Evolutionary conservation across 768 basidiomycete genomes (phyloP).

Genomic region (Pilatotrama ljubarskyi): DNA sequence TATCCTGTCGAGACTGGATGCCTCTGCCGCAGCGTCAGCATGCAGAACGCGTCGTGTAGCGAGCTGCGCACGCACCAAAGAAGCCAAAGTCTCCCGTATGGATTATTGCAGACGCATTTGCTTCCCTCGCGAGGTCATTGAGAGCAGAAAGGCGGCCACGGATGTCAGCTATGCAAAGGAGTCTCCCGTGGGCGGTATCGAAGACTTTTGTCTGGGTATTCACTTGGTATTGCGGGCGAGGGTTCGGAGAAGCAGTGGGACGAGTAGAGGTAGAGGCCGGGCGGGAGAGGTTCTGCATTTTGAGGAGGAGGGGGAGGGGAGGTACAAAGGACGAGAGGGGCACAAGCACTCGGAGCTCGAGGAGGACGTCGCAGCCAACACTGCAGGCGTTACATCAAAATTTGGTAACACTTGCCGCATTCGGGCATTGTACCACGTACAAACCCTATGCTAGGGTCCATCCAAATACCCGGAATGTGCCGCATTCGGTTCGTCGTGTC

Average conservation of each 20-base stretch:
- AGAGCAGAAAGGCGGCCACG: slow-evolving; percentile 84
- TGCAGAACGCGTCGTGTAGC: not conserved
- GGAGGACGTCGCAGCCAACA: not conserved
- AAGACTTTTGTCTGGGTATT: slow-evolving; percentile 81
- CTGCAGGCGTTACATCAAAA: slow-evolving; percentile 5
- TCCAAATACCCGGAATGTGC: not conserved
- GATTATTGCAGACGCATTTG: slow-evolving; percentile 88
- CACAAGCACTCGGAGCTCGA: not conserved
- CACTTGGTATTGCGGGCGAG: slow-evolving; percentile 46
- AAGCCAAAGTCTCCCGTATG: slow-evolving; percentile 99
- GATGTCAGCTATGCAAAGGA: slow-evolving; percentile 95
- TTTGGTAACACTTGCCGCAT: slow-evolving; percentile 1
- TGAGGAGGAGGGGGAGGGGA: slow-evolving; percentile 21
- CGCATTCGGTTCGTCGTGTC: not conserved
- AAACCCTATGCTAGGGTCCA: not conserved
- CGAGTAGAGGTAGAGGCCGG: slow-evolving; percentile 63
- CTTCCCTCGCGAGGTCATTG: slow-evolving; percentile 88
- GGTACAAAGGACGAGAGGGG: not conserved
- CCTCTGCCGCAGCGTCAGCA: slow-evolving; percentile 48
- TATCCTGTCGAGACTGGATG: slow-evolving; percentile 81
- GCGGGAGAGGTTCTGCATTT: slow-evolving; percentile 57
- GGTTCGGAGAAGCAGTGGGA: slow-evolving; percentile 57
- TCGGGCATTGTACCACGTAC: not conserved
- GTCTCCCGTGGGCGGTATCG: slow-evolving; percentile 77
- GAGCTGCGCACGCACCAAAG: slow-evolving; percentile 60